Conservation (phyloP, 192 early-diverging fungal species). For the Coemansia sp. region DNA sequence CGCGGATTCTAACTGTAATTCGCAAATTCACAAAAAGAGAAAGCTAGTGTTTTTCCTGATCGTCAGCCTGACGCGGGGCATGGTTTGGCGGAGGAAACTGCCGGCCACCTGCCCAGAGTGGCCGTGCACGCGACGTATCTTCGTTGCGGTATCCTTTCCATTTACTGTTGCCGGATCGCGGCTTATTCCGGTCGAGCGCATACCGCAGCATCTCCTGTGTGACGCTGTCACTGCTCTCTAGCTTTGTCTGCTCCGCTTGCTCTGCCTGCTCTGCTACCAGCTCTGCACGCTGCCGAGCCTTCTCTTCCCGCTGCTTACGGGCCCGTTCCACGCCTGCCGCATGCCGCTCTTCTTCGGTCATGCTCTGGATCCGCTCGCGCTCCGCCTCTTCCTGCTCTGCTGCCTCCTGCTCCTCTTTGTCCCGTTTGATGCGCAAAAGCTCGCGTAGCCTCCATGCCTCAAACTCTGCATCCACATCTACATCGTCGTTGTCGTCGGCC, state of each 20-base stretch:
- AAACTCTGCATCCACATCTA: conserved; percentile 86
- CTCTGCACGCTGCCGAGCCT: conserved; percentile 39
- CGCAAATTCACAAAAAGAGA: neutral
- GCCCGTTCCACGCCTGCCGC: conserved; percentile 69
- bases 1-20: neutral
- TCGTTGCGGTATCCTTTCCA: conserved; percentile 26
- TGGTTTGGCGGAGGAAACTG: neutral
- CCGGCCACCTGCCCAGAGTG: conserved; percentile 4
- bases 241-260: conserved; percentile 64
- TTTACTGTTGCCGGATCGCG: conserved; percentile 17
- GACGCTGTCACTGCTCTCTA: neutral
- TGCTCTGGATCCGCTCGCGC: conserved; percentile 69
- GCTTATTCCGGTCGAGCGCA: conserved; percentile 2
- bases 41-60: neutral
- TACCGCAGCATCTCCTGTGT: conserved; percentile 23
- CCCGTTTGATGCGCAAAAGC: conserved; percentile 81
- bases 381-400: conserved; percentile 75
- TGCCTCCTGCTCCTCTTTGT: conserved; percentile 70
- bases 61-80: neutral
- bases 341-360: conserved; percentile 81
- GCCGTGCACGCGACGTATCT: conserved; percentile 22
- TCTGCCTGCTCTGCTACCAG: conserved; percentile 31
- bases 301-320: conserved; percentile 56
- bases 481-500: conserved; percentile 89
- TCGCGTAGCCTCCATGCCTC: conserved; percentile 91